Conservation (phyloP, 2,329 filamentous ascomycete genomes). For the Metarhizium humberi region DNA sequence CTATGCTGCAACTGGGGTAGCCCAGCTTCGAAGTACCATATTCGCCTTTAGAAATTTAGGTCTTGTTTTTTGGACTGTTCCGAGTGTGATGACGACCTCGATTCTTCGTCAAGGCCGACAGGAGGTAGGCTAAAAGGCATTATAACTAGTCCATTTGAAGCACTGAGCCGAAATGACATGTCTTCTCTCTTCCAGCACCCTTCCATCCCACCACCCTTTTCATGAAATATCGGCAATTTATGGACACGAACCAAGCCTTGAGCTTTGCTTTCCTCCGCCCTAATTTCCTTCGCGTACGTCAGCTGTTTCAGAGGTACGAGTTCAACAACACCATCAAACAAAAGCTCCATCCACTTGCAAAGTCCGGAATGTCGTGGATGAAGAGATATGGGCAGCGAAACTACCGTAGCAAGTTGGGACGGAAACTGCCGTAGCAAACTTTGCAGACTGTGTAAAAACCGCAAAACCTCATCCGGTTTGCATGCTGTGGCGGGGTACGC, state of each 20-base stretch:
- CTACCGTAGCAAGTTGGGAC: constrained; percentile 57
- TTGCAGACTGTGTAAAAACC: constrained; percentile 72
- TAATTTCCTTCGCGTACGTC: constrained; percentile 40
- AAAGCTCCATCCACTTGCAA: constrained; percentile 74
- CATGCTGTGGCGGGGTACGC: constrained; percentile 63
- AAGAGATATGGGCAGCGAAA: constrained; percentile 71
- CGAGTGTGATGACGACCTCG: constrained; percentile 5
- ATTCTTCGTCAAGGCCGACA: constrained; percentile 2
- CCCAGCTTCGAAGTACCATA: neutral
- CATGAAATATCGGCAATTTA: constrained; percentile 74
- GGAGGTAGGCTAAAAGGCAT: constrained; percentile 86
- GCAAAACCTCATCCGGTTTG: constrained; percentile 63
- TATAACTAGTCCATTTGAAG: constrained; percentile 70
- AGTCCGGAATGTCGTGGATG: constrained; percentile 69
- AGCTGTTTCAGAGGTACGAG: constrained; percentile 59
- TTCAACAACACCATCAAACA: constrained; percentile 81
- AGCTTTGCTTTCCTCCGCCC: constrained; percentile 57
- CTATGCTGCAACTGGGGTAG: neutral
- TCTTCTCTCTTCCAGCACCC: constrained; percentile 67
- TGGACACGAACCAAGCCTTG: constrained; percentile 83
- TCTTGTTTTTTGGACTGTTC: constrained; percentile 45
- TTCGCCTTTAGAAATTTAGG: constrained; percentile 57
- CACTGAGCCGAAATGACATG: constrained; percentile 81
- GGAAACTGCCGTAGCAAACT: constrained; percentile 62
- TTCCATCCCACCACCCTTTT: constrained; percentile 72